Evolutionary conservation across 495 filamentous ascomycete species (phyloP).

Genomic region (Pyronema omphalodes): DNA sequence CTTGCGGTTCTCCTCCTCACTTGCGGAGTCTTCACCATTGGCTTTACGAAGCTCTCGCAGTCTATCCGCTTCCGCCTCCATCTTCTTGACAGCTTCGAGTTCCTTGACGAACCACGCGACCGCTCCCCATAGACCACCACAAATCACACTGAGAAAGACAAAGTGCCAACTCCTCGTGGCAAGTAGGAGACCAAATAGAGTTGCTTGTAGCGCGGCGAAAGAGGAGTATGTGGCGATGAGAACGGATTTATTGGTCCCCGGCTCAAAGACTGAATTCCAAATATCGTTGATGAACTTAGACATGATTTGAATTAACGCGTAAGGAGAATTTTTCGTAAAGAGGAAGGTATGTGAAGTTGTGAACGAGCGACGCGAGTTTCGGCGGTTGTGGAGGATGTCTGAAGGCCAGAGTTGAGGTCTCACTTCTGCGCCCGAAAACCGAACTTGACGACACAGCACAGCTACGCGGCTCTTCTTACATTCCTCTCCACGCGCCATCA

Average conservation of each 20-base stretch:
- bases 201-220: constrained; percentile 65
- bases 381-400: neutral
- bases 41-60: constrained; percentile 26
- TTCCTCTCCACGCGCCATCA: neutral
- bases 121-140: constrained; percentile 65
- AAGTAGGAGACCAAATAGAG: constrained; percentile 57
- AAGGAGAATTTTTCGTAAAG: no score
- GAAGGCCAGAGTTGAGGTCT: no score
- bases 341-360: no score
- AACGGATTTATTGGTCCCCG: constrained; percentile 72
- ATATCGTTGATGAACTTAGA: constrained; percentile 62
- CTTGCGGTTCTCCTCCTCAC: constrained; percentile 18
- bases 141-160: constrained; percentile 54
- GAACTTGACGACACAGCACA: constrained; percentile 26
- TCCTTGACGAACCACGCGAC: constrained; percentile 96
- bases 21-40: constrained; percentile 17
- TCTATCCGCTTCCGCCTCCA: constrained; percentile 42
- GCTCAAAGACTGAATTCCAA: constrained; percentile 80
- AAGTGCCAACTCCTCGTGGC: constrained; percentile 84
- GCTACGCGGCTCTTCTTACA: neutral
- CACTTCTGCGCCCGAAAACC: neutral
- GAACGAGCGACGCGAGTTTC: no score
- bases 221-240: constrained; percentile 77
- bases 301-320: constrained; percentile 33
- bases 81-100: constrained; percentile 44